These are phyloP conservation scores for Wickerhamomyces chambardii DNA, from an alignment of 805 yeast genomes.

Conservation along the genomic window DNA sequence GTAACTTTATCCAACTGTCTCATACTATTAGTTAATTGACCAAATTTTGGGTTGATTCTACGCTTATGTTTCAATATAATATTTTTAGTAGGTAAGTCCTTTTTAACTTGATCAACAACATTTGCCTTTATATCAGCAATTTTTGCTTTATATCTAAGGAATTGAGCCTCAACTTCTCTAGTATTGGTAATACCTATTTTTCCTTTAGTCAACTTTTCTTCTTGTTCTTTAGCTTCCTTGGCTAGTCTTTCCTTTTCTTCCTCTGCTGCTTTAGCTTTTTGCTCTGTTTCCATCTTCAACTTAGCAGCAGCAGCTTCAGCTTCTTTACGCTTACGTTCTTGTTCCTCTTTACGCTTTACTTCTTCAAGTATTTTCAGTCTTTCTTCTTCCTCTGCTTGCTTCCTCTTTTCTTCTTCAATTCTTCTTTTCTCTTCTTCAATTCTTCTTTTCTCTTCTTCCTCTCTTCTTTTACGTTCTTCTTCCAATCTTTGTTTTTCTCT, in stretches of 20 bases:
- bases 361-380: too few species aligned
- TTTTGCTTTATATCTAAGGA: slow-evolving; percentile 37
- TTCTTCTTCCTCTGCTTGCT: slow-evolving; percentile 17
- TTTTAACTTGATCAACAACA: slow-evolving; percentile 45
- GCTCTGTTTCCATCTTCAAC: slow-evolving; percentile 4
- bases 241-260: slow-evolving; percentile 15
- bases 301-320: slow-evolving; percentile 11
- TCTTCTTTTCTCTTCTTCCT: slow-evolving; percentile 1
- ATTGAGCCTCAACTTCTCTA: slow-evolving; percentile 29
- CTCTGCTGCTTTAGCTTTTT: slow-evolving; percentile 12
- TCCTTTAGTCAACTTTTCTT: slow-evolving; percentile 12
- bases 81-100: slow-evolving; percentile 44
- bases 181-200: slow-evolving; percentile 25
- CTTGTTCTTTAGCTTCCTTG: slow-evolving; percentile 4
- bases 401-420: slow-evolving; percentile 13
- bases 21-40: slow-evolving; percentile 75
- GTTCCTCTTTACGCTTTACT: slow-evolving; percentile 7
- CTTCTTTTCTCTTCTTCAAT: slow-evolving; percentile 9
- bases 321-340: slow-evolving; percentile 5
- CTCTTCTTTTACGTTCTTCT: slow-evolving; percentile 5
- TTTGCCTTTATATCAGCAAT: slow-evolving; percentile 50
- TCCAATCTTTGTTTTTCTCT: slow-evolving; percentile 9
- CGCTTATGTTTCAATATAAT: slow-evolving; percentile 55
- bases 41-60: slow-evolving; percentile 80
- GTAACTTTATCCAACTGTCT: slow-evolving; percentile 47